Evolutionary conservation across 2,329 filamentous ascomycete genomes (phyloP), one percentile per base, ranked within the genome.

Genomic region (Emergomyces pasteurianus): DNA sequence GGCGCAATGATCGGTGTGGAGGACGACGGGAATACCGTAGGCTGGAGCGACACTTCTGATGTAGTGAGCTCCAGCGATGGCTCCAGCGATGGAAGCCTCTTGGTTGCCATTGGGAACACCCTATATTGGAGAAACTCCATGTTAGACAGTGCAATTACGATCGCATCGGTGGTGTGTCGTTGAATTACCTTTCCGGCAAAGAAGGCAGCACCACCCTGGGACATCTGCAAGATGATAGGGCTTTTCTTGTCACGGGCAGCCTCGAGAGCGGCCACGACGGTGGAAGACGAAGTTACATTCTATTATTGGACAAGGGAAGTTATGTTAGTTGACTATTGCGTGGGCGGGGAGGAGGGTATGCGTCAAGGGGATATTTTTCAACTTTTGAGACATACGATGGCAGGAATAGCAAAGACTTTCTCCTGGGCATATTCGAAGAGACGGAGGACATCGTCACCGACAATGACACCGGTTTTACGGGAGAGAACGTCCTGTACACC

Each of bases 1-100:
- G 75, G 94, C 92, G 80, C 92, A 96, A 83, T 97, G 94, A 77
- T 99, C 94, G 74, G 92, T 95, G 85, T 96, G 92, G 63, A 97
- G 86, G 70, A 97, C 82, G 69, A 96, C 90, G 71, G 92, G 92
- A 67, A 97, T 80, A 69, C 87, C 90, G 79, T 99, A 99, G 69
- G 83, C 69, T 63, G 92, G 90, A 58, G 94, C 90, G 71, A 97
- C 80, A 68, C 88, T 81, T 73, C 92, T 90, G 80, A 96, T 90
- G 82, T 90, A 97, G 81, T 96, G 89, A 69, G 94, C 94, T 69
- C 84, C 92, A 65, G 94, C 92, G 67, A 97, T 79, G 74, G 89
- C 82, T 75, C 94, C 94, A 62, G 87, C 86, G 73, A 99, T 88
- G 67, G 91, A 95, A 64, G 91, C 92, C 71, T 86, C 81, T 80